Evolutionary conservation across 805 yeast genomes (phyloP), one percentile per base, ranked within the genome.

Genomic region (Kodamaea kakaduensis): DNA sequence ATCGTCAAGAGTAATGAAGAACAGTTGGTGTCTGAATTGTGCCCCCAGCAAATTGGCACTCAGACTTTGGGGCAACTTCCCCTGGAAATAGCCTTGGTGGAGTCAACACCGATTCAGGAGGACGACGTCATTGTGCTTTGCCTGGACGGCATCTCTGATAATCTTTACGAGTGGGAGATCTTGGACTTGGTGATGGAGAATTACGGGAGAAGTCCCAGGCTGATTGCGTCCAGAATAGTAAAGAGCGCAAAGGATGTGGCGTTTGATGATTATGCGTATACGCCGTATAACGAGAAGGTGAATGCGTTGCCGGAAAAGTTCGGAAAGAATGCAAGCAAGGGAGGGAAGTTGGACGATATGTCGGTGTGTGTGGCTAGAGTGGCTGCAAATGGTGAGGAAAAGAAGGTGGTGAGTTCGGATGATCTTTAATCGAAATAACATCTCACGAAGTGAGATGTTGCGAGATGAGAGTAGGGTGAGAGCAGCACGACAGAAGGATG

Each of bases 31-130:
- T 51, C 68, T 2, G 59, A 54, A 6, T 47, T 73, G 37, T 73
- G 78, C 48, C 80, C 80, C 5, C 60, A 66, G 42, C 80, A 74
- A 43, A 70, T 74, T 6, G 80, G 80, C 1, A 74, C 80, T 0
- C 75, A 71, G 25, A 60, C 71, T 5, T 47, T 61, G 17, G 51
- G 48, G 10, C 50, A 55, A 32, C 34, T 66, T 18, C 80, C 80
- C 2, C 69, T 75, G 4, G 61, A 64, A 25, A 56, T 73, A 41
- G 77, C 74, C 2, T 62, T 72, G 62, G 69, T 66, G 17, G 64
- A 60, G 25, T 62, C 69, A 8, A 49, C 68, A 23, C 56, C 62
- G 30, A 41, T 73, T 9, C 40, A 60, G 32, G 63, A 57, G 25
- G 54, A 62, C 29, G 80, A 74, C 43, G 45, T 73, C 8, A 47